Percentiles rank a stretch among this genome's conserved stretches.
These are phyloP conservation scores for Meyerozyma carpophila DNA, from an alignment of 1,139 yeast genomes.

Conservation along the genomic window DNA sequence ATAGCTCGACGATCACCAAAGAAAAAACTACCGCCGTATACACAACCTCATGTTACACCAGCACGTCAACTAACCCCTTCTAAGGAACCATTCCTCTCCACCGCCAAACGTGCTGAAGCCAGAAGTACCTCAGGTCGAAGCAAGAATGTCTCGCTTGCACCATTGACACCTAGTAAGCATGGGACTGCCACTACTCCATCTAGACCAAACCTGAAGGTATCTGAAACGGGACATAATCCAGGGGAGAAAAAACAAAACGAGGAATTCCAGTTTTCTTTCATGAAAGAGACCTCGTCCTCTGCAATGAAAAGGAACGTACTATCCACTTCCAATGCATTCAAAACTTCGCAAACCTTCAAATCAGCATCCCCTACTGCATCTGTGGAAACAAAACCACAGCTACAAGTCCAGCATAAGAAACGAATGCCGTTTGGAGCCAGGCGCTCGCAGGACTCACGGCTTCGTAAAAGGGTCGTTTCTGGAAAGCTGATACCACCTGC, in stretches of 20 bases:
- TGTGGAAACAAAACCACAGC: not conserved
- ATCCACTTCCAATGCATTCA: constrained; percentile 7
- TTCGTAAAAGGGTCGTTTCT: constrained; percentile 10
- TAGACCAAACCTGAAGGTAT: not conserved
- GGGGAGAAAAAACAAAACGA: not conserved
- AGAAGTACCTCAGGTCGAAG: not conserved
- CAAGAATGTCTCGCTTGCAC: not conserved
- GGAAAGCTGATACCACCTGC: constrained; percentile 8
- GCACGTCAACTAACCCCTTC: constrained; percentile 1
- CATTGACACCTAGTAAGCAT: not conserved
- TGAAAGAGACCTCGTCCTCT: constrained; percentile 36
- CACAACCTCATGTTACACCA: not conserved
- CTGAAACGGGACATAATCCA: not conserved
- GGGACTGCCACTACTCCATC: not conserved
- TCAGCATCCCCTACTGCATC: constrained; percentile 1
- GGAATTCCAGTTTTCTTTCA: constrained; percentile 22
- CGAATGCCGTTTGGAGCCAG: constrained; percentile 15
- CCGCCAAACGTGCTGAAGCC: constrained; percentile 1
- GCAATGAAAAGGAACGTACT: constrained; percentile 18
- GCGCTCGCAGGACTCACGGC: constrained; percentile 12
- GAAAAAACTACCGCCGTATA: not conserved
- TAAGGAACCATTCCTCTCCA: not conserved
- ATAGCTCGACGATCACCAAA: not conserved
- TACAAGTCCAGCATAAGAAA: constrained; percentile 8
- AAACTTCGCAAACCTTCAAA: not conserved